Percentiles rank a stretch among this genome's conserved stretches.
These are phyloP conservation scores for Hanseniaspora hatyaiensis DNA, from an alignment of 805 yeast genomes.

Conservation along the genomic window DNA sequence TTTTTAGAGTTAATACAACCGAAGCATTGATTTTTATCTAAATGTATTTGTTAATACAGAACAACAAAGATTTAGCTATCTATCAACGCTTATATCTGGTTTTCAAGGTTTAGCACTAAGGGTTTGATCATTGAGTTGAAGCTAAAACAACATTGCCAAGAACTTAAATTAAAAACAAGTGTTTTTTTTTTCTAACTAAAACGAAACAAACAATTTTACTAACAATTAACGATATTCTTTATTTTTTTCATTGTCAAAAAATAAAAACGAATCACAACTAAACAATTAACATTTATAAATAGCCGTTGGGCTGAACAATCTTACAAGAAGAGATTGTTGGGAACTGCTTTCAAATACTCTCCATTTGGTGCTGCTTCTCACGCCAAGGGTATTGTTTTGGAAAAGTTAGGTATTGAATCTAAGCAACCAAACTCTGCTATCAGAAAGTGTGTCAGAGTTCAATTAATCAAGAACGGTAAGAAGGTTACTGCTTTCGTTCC, in stretches of 20 bases:
- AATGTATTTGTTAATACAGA: no score
- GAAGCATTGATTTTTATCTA: no score
- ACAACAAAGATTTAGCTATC: no score
- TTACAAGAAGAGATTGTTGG: slow-evolving; percentile 97
- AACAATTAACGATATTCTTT: background rate
- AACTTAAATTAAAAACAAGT: background rate
- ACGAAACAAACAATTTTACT: background rate
- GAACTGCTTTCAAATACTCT: slow-evolving; percentile 99
- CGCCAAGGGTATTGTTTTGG: slow-evolving; percentile 99
- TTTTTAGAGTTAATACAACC: no score
- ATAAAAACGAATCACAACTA: background rate
- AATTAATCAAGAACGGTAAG: slow-evolving; percentile 99
- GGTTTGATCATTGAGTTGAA: no score
- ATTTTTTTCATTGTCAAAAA: background rate
- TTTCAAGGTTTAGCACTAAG: no score
- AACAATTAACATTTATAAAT: slow-evolving; percentile 22
- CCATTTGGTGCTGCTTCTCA: slow-evolving; percentile 99
- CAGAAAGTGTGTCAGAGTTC: slow-evolving; percentile 99
- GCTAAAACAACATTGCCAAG: no score
- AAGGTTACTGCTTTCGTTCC: slow-evolving; percentile 99
- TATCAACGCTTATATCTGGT: no score
- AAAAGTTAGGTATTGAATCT: slow-evolving; percentile 99
- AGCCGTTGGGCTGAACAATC: slow-evolving; percentile 98
- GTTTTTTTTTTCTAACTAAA: background rate
- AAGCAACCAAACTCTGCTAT: slow-evolving; percentile 99